Percentiles rank a stretch among this genome's conserved stretches.
These are phyloP conservation scores for Penicillium turbatum DNA, from an alignment of 495 filamentous ascomycete species.

Conservation along the genomic window DNA sequence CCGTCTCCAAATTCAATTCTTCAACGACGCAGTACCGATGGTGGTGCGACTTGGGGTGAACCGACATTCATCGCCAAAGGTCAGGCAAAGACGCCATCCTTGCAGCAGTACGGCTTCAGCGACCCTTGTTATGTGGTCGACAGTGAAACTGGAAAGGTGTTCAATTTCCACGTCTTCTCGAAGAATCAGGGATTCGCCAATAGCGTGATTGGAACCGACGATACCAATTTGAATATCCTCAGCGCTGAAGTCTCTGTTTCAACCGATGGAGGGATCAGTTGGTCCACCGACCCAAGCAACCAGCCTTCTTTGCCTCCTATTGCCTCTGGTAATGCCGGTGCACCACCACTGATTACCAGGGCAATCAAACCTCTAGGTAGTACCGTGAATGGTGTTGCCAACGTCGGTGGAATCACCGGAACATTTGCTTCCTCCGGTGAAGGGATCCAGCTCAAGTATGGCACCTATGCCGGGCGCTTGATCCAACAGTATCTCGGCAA, in stretches of 20 bases:
- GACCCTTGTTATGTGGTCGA: neutral
- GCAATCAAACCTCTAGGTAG: neutral
- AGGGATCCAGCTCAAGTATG: neutral
- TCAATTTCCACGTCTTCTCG: conserved; percentile 1
- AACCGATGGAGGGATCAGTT: neutral
- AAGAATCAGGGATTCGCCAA: neutral
- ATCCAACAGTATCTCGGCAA: neutral
- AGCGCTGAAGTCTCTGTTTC: neutral
- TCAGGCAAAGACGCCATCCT: neutral
- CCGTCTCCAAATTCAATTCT: neutral
- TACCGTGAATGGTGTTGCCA: neutral
- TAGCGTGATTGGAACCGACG: neutral
- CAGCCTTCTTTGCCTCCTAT: neutral
- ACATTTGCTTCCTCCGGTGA: neutral
- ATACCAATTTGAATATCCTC: neutral
- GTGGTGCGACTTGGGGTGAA: neutral
- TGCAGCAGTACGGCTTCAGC: neutral
- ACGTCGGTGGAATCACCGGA: neutral
- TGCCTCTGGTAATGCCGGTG: neutral
- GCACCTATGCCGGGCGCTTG: neutral
- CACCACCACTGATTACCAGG: neutral
- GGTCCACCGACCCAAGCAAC: neutral
- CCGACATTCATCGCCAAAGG: neutral
- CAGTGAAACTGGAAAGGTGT: neutral
- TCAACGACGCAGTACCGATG: neutral